Evolutionary conservation across 2,329 filamentous ascomycete genomes (phyloP), one percentile per base, ranked within the genome.

Genomic region (Fusarium subglutinans): DNA sequence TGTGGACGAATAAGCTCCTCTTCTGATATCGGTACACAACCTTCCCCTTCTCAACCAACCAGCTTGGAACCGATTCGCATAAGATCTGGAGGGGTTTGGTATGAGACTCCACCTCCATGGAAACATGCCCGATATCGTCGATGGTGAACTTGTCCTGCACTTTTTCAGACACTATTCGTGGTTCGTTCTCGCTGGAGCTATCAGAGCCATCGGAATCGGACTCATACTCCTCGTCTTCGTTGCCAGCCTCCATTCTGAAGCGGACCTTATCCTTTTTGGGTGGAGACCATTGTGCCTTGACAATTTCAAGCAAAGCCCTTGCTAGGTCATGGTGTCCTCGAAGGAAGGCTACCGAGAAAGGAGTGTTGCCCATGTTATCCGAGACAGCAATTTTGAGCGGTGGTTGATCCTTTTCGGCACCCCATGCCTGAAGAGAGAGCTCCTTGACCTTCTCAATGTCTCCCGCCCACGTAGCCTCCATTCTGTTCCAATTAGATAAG

Each of bases 381-480:
- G 70, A 75, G 3, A 91, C 87, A 1, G 91, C 87, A 62, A 94
- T 87, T 72, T 90, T 87, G 47, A 96, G 84, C 2, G 93, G 92
- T 0, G 86, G 82, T 59, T 91, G 85, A 9, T 87, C 81, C 10
- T 86, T 82, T 11, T 87, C 83, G 9, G 84, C 78, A 18, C 88
- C 86, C 89, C 91, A 93, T 5, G 87, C 82, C 17, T 85, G 82
- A 26, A 93, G 82, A 3, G 91, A 93, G 43, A 93, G 83, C 20
- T 83, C 80, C 77, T 93, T 93, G 80, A 96, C 89, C 7, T 84
- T 89, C 3, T 89, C 84, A 3, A 92, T 73, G 74, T 96, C 89
- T n/a, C 91, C 92, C 9, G 77, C 76, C 93, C 93, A 96, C 9
- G 90, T 90, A 41, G 93, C 93, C 78, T 96, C 90, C 79, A 93